Conservation (phyloP, 129 eudicot genomes). For the Escallonia rubra region DNA sequence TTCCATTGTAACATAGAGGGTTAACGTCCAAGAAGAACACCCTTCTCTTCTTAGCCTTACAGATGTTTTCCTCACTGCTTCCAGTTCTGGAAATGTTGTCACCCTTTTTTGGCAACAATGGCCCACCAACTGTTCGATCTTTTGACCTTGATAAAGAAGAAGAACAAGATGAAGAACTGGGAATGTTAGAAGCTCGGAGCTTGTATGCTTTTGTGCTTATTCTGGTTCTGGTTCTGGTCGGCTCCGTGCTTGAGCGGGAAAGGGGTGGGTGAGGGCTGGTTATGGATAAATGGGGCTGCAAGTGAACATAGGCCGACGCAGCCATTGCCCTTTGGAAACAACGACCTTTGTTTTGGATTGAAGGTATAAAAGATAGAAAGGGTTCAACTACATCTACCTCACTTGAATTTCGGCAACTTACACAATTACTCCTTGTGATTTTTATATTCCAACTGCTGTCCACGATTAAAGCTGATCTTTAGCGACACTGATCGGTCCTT, state of each 20-base stretch:
- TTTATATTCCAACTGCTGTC: no score
- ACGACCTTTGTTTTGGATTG: no score
- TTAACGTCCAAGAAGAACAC: conserved; percentile 90
- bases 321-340: no score
- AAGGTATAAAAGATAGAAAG: no score
- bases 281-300: no score
- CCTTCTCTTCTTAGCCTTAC: conserved; percentile 32
- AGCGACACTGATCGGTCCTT: no score
- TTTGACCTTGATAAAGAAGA: conserved; percentile 12
- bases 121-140: conserved; percentile 44
- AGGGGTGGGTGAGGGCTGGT: neutral
- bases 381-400: no score
- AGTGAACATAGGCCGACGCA: no score
- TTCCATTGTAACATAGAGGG: conserved; percentile 73
- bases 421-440: no score
- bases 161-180: conserved; percentile 3
- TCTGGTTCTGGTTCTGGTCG: neutral
- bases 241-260: neutral
- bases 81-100: neutral
- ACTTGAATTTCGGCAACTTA: no score
- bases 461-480: no score
- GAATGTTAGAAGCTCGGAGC: conserved; percentile 18
- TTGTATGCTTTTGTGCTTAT: neutral
- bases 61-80: conserved; percentile 2
- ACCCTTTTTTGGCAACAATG: conserved; percentile 5